Conservation (phyloP, 768 basidiomycete species). For the Agrocybe pediades region DNA sequence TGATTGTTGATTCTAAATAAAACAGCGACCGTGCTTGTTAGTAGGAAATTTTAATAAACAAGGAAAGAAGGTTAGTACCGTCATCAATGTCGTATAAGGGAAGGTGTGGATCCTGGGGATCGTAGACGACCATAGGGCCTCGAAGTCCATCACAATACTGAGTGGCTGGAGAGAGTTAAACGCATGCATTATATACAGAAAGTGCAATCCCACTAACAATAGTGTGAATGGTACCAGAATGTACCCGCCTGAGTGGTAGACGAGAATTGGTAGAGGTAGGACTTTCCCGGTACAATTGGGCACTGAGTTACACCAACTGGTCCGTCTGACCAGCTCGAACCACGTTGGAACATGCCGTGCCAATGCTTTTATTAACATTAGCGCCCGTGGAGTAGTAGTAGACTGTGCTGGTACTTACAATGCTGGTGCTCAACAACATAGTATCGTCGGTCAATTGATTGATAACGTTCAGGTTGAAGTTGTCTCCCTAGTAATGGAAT, state of each 20-base stretch:
- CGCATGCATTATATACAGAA: slow-evolving; percentile 16
- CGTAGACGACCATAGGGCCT: slow-evolving; percentile 48
- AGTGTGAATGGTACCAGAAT: slow-evolving; percentile 40
- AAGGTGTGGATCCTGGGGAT: slow-evolving; percentile 36
- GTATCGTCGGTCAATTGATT: slow-evolving; percentile 44
- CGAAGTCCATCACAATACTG: slow-evolving; percentile 61
- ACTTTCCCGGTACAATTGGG: slow-evolving; percentile 35
- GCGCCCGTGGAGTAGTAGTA: not conserved
- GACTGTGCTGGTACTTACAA: slow-evolving; percentile 33
- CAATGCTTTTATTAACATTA: slow-evolving; percentile 35
- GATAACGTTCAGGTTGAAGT: slow-evolving; percentile 46
- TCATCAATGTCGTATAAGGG: slow-evolving; percentile 43
- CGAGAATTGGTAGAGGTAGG: slow-evolving; percentile 40
- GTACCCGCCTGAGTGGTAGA: slow-evolving; percentile 36
- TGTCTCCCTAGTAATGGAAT: slow-evolving; percentile 32
- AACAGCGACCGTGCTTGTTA: too few relatives aligned
- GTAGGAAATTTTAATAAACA: not conserved
- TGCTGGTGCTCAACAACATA: slow-evolving; percentile 49
- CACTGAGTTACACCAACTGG: slow-evolving; percentile 37
- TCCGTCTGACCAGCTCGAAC: slow-evolving; percentile 40
- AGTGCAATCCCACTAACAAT: slow-evolving; percentile 18
- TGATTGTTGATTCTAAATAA: slow-evolving; percentile 28
- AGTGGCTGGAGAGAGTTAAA: slow-evolving; percentile 23
- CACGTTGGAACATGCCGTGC: slow-evolving; percentile 39
- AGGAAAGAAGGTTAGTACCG: slow-evolving; percentile 26